phyloP scores from a whole-genome alignment of 371 early-diverging fungal species.

The Mucor racemosus region DNA sequence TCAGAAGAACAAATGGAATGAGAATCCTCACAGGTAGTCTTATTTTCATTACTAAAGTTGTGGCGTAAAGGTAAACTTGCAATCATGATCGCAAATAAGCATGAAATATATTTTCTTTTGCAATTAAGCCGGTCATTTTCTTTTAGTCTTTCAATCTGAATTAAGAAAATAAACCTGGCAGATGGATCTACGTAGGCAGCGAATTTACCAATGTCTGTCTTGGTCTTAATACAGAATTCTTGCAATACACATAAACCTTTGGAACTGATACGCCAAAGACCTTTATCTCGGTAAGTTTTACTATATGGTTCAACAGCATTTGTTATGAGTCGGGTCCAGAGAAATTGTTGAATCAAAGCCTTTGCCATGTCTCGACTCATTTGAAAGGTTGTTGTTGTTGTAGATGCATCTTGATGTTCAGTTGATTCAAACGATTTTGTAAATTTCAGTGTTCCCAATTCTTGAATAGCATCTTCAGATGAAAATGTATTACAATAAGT shows the following conservation, averaged over 20 bases:
- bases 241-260: constrained; percentile 66
- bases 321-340: constrained; percentile 57
- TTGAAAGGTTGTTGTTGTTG: constrained; percentile 61
- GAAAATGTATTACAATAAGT: constrained; percentile 47
- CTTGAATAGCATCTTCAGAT: constrained; percentile 52
- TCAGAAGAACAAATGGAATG: constrained; percentile 8
- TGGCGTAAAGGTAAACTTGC: constrained; percentile 26
- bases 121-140: constrained; percentile 23
- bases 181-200: background rate
- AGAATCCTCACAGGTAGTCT: background rate
- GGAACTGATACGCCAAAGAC: constrained; percentile 58
- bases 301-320: constrained; percentile 54
- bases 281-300: constrained; percentile 56
- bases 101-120: constrained; percentile 12
- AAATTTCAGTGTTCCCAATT: constrained; percentile 37
- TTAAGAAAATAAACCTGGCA: constrained; percentile 12
- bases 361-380: constrained; percentile 67
- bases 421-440: constrained; percentile 44
- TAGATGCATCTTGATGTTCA: constrained; percentile 35
- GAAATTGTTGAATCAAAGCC: constrained; percentile 65
- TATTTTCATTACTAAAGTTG: background rate
- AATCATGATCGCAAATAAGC: constrained; percentile 27
- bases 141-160: constrained; percentile 16
- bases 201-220: constrained; percentile 8
- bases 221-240: constrained; percentile 30